Evolutionary conservation across 2,329 filamentous ascomycete genomes (phyloP).

Genomic region (Aspergillus udagawae): DNA sequence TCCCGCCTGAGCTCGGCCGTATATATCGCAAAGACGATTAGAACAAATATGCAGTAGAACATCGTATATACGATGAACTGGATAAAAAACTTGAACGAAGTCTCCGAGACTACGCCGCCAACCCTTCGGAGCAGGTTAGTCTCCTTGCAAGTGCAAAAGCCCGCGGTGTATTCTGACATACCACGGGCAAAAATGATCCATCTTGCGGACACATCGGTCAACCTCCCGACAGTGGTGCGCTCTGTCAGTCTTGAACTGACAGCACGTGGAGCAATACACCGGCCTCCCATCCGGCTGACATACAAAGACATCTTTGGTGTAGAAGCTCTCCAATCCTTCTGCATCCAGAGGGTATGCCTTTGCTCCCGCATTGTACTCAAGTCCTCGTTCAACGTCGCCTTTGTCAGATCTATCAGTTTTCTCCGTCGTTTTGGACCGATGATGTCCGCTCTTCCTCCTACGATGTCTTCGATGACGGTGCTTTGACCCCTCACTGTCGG

Average conservation of each 20-base stretch:
- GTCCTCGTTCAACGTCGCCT: conserved; percentile 26
- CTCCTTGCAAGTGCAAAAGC: neutral
- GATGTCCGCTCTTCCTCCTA: conserved; percentile 22
- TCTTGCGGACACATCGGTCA: conserved; percentile 75
- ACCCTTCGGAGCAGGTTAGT: conserved; percentile 54
- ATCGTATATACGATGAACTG: conserved; percentile 77
- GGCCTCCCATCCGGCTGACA: conserved; percentile 82
- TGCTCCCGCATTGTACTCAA: conserved; percentile 19
- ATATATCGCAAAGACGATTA: conserved; percentile 63
- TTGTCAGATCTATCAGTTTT: conserved; percentile 15
- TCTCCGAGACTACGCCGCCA: conserved; percentile 87
- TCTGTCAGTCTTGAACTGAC: conserved; percentile 83
- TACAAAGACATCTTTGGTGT: conserved; percentile 76
- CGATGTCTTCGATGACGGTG: conserved; percentile 14
- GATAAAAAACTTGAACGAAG: conserved; percentile 83
- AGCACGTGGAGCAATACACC: conserved; percentile 78
- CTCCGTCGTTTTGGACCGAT: conserved; percentile 20
- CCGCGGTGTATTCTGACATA: conserved; percentile 19
- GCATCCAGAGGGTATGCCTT: conserved; percentile 49
- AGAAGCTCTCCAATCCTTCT: conserved; percentile 70
- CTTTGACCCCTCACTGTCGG: conserved; percentile 16
- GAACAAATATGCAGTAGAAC: conserved; percentile 61
- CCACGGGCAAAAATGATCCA: conserved; percentile 96
- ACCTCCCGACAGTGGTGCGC: conserved; percentile 83
- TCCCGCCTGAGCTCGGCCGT: conserved; percentile 52